Evolutionary conservation across 805 yeast species (phyloP).

Genomic region (Kluyveromyces lactis): DNA sequence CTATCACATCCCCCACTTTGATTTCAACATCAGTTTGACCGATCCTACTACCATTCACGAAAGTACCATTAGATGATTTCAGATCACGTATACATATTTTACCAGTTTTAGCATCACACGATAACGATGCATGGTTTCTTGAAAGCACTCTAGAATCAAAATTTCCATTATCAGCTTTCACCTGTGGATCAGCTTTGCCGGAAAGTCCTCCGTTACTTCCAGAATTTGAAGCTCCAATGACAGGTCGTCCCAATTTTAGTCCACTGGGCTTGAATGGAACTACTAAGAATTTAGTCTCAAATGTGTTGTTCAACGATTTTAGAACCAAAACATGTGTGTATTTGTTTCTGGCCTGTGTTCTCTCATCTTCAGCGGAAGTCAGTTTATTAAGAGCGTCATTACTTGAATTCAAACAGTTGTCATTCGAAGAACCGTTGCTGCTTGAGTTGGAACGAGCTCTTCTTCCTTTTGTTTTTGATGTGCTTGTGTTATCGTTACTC

Average conservation of each 20-base stretch:
- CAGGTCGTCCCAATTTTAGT: conserved; percentile 83
- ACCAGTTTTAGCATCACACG: conserved; percentile 56
- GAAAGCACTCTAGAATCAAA: conserved; percentile 91
- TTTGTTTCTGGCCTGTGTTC: conserved; percentile 16
- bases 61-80: conserved; percentile 92
- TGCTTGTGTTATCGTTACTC: neutral
- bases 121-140: conserved; percentile 88
- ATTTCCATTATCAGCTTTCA: conserved; percentile 72
- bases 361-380: neutral
- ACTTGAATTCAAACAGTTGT: neutral
- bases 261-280: conserved; percentile 80
- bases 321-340: conserved; percentile 58
- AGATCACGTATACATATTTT: conserved; percentile 73
- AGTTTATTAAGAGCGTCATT: neutral
- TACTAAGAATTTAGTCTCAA: conserved; percentile 66
- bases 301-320: conserved; percentile 71
- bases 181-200: conserved; percentile 35
- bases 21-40: conserved; percentile 50
- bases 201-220: conserved; percentile 9
- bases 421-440: conserved; percentile 7
- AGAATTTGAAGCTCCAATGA: conserved; percentile 29
- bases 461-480: conserved; percentile 1
- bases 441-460: conserved; percentile 10
- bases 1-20: conserved; percentile 77
- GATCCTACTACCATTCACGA: conserved; percentile 68